Evolutionary conservation across 1,284 basidiomycete species (phyloP).

Genomic region (Takashimella tepidaria): DNA sequence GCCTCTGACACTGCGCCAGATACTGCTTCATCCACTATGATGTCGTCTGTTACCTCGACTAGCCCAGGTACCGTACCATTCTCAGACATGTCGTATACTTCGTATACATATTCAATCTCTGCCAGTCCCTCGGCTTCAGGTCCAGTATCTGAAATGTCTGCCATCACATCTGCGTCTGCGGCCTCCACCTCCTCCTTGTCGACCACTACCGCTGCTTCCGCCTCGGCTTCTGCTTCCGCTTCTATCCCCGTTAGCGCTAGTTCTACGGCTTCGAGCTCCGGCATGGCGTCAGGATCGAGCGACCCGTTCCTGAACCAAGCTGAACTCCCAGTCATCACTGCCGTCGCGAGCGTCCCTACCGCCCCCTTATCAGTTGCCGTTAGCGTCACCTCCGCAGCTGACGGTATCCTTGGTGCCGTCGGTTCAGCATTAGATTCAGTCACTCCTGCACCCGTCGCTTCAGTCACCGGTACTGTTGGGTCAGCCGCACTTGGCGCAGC

Average conservation of each 20-base stretch:
- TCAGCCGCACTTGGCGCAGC: background rate
- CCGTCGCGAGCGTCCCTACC: background rate
- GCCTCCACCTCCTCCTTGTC: conserved; percentile 33
- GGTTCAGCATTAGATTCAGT: too few species aligned
- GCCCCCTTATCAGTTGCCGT: conserved; percentile 10
- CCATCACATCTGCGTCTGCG: conserved; percentile 49
- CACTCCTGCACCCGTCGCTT: conserved; percentile 55
- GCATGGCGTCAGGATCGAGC: conserved; percentile 21
- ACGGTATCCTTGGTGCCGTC: conserved; percentile 43
- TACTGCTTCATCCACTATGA: background rate
- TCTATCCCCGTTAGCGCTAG: background rate
- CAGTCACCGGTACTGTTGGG: conserved; percentile 27
- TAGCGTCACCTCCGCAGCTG: conserved; percentile 20
- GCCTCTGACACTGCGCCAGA: conserved; percentile 2
- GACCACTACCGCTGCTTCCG: background rate
- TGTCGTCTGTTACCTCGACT: conserved; percentile 13
- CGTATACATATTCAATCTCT: conserved; percentile 12
- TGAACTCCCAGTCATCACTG: background rate
- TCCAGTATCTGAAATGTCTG: too few species aligned
- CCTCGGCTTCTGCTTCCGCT: background rate
- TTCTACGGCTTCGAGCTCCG: conserved; percentile 20
- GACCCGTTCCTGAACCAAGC: background rate
- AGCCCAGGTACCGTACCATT: conserved; percentile 15
- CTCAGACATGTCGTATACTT: conserved; percentile 6
- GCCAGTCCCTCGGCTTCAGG: conserved; percentile 48